phyloP scores from a whole-genome alignment of 805 yeast genomes.

The Tetrapisispora iriomotensis region DNA sequence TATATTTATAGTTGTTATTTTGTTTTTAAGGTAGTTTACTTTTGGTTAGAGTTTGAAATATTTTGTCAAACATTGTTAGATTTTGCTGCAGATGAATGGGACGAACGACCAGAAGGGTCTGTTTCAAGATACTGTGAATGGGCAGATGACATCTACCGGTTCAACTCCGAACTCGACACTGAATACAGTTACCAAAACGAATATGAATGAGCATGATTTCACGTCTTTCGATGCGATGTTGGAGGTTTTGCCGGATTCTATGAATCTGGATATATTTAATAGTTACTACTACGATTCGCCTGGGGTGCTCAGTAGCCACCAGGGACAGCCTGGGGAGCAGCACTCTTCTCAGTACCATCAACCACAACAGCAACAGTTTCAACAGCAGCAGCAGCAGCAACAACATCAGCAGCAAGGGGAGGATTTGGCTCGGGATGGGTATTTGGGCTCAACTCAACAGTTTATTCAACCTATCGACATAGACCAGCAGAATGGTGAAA shows the following conservation, averaged over 20 bases:
- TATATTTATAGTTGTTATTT: no score
- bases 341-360: neutral
- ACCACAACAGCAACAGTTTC: neutral
- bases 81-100: conserved; percentile 3
- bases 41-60: no score
- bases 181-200: no score
- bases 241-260: conserved; percentile 26
- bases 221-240: conserved; percentile 28
- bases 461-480: conserved; percentile 22
- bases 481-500: conserved; percentile 30
- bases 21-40: no score
- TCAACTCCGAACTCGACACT: no score
- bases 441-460: neutral
- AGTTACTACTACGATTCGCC: conserved; percentile 4
- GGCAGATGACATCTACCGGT: no score
- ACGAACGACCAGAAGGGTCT: neutral
- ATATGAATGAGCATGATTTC: no score
- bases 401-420: neutral
- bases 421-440: no score
- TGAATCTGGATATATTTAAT: conserved; percentile 16
- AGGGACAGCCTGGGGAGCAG: no score
- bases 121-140: no score
- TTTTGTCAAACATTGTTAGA: no score
- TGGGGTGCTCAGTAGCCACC: neutral
- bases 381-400: neutral